Evolutionary conservation across 208 protist genomes (phyloP), one percentile per base, ranked within the genome.

Genomic region (Phytomonas francai): DNA sequence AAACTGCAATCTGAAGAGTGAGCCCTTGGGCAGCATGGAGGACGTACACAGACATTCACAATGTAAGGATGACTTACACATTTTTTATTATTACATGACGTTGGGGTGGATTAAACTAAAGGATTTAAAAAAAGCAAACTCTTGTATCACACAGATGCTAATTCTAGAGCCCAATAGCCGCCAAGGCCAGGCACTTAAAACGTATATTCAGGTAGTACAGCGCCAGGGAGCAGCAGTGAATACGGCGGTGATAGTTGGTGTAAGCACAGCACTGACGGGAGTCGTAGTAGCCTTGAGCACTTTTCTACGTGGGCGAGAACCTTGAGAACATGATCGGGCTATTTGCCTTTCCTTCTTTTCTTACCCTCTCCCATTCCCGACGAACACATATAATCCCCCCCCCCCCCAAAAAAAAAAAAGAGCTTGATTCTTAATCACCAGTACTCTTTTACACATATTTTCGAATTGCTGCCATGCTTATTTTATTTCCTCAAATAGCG

Each of bases 101-200:
- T 57, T 94, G 19, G 89, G 86, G 36, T 89, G 79, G 78, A 84
- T 88, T 33, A 94, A 94, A 65, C 78, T 92, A 32, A 73, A 67
- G 16, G 65, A 82, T 22, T 78, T 85, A 29, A 70, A 88, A 11
- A 82, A 80, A 66, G 86, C 86, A 0, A 71, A 74, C 34, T 78
- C 78, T 30, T 92, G 73, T 64, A 68, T 86, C 11, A 72, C 74
- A 29, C 81, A 80, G 59, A 81, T 85, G 80, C 78, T 92, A 58
- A 63, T 77, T 49, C 62, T 89, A 33, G 54, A 67, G 3, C 86
- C 84, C 25, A 11, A 73, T 27, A 83, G 84, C 63, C 72, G 74
- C 25, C 82, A 94, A 54, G 89, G 68, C 16, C 63, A 83, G 49
- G 77, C 74, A 34, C 73, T 90, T 59, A 65, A 73, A 42, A 60